phyloP scores from a whole-genome alignment of 129 eudicot genomes.

The Tagetes patula region DNA sequence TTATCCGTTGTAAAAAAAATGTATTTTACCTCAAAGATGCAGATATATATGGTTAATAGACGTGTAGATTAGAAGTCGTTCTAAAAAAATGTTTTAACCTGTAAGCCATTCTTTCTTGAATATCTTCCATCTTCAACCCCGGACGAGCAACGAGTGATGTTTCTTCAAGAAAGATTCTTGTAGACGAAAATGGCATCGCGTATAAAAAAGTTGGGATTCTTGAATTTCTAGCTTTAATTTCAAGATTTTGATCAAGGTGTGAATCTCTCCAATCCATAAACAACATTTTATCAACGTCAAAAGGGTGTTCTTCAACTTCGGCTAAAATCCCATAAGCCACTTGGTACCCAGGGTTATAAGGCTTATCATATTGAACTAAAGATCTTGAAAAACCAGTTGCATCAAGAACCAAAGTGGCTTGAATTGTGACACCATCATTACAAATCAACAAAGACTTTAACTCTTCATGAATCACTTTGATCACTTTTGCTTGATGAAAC shows the following conservation, averaged over 20 bases:
- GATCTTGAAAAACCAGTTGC: slow-evolving; percentile 93
- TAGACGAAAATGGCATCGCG: slow-evolving; percentile 95
- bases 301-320: slow-evolving; percentile 94
- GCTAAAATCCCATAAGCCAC: slow-evolving; percentile 97
- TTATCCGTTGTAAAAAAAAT: no score
- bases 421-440: slow-evolving; percentile 83
- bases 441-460: slow-evolving; percentile 75
- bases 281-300: slow-evolving; percentile 87
- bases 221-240: slow-evolving; percentile 62
- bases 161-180: slow-evolving; percentile 85
- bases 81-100: slow-evolving; percentile 53
- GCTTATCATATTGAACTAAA: slow-evolving; percentile 88
- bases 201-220: slow-evolving; percentile 89
- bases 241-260: slow-evolving; percentile 57
- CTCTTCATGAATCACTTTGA: slow-evolving; percentile 89
- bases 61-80: no score
- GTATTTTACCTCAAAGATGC: no score
- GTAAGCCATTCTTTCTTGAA: slow-evolving; percentile 93
- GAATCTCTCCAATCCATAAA: slow-evolving; percentile 99
- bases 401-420: slow-evolving; percentile 91
- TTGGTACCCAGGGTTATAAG: slow-evolving; percentile 98
- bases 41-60: no score
- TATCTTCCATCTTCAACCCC: slow-evolving; percentile 77
- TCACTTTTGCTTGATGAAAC: slow-evolving; percentile 91
- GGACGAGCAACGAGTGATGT: slow-evolving; percentile 99